These are phyloP conservation scores for Diplodia corticola DNA, from an alignment of 2,329 filamentous ascomycete species.

Conservation along the genomic window DNA sequence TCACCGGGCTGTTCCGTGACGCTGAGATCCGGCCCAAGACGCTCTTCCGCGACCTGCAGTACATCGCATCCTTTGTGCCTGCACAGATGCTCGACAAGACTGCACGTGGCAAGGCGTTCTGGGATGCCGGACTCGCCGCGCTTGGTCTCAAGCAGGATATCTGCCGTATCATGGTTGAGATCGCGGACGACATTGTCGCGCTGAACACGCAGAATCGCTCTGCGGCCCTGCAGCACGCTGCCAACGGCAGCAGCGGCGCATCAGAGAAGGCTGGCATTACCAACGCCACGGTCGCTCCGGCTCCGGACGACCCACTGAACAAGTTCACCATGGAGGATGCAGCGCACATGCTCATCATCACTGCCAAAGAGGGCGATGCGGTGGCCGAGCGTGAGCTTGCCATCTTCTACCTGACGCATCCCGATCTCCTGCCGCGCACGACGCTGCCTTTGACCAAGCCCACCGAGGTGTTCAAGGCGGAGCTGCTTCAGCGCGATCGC, in stretches of 20 bases:
- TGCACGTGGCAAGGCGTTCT: constrained; percentile 74
- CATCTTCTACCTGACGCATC: constrained; percentile 89
- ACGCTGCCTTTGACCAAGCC: constrained; percentile 82
- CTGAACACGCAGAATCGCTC: constrained; percentile 66
- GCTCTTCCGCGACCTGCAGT: constrained; percentile 52
- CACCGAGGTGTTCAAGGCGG: constrained; percentile 85
- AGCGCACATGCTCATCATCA: constrained; percentile 86
- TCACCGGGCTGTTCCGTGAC: constrained; percentile 48
- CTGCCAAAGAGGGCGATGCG: constrained; percentile 86
- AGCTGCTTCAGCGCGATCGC: constrained; percentile 69
- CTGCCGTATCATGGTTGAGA: constrained; percentile 78
- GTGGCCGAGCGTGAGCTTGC: constrained; percentile 90
- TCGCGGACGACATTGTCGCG: constrained; percentile 68
- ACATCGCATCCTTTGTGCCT: constrained; percentile 62
- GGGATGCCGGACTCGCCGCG: constrained; percentile 85
- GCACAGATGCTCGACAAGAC: constrained; percentile 59
- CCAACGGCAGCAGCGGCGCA: constrained; percentile 22
- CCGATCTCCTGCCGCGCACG: constrained; percentile 76
- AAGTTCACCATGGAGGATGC: constrained; percentile 76
- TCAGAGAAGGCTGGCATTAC: constrained; percentile 21
- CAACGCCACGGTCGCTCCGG: constrained; percentile 28
- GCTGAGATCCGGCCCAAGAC: constrained; percentile 47
- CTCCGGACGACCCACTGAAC: constrained; percentile 47
- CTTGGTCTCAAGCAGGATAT: constrained; percentile 86
- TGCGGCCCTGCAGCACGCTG: constrained; percentile 34